phyloP scores from a whole-genome alignment of 352 stramenopile species.

The Phytophthora uliginosa region DNA sequence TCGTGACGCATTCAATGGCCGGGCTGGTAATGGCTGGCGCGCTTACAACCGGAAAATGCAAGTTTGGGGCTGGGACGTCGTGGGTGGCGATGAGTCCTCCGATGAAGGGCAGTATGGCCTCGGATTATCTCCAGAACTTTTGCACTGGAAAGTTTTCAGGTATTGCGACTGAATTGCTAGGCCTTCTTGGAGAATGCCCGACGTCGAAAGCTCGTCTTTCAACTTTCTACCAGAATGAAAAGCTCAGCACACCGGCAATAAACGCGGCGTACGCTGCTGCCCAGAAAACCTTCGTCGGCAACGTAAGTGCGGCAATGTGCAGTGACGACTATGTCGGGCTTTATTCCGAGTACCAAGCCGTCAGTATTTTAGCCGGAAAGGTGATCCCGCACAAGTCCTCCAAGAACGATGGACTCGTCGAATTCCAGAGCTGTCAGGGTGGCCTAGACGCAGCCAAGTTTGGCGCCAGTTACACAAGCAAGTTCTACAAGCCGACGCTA shows the following conservation, averaged over 20 bases:
- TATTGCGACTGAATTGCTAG: neutral
- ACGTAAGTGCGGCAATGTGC: conserved; percentile 45
- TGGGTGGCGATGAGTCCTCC: conserved; percentile 36
- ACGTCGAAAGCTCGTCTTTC: conserved; percentile 15
- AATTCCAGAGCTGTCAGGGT: conserved; percentile 1
- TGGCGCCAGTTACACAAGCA: conserved; percentile 26
- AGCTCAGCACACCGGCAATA: conserved; percentile 9
- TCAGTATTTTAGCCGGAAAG: conserved; percentile 19
- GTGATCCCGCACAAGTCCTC: conserved; percentile 22
- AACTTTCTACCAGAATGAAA: conserved; percentile 33
- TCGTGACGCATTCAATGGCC: conserved; percentile 23
- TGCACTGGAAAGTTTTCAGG: neutral
- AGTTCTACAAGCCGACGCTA: conserved; percentile 38
- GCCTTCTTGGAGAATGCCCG: conserved; percentile 13
- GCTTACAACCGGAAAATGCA: conserved; percentile 13
- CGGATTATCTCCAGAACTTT: neutral
- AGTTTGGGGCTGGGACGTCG: conserved; percentile 13
- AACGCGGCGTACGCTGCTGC: conserved; percentile 32
- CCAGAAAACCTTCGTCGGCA: conserved; percentile 25
- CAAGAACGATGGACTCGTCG: conserved; percentile 31
- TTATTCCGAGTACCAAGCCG: conserved; percentile 27
- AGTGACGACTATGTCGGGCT: conserved; percentile 38
- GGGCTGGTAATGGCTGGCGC: conserved; percentile 14
- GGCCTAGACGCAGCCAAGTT: conserved; percentile 33
- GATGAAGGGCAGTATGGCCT: conserved; percentile 18